Percentiles rank a stretch among this genome's conserved stretches.
Conservation (phyloP, 768 basidiomycete species). For the Suillus discolor region DNA sequence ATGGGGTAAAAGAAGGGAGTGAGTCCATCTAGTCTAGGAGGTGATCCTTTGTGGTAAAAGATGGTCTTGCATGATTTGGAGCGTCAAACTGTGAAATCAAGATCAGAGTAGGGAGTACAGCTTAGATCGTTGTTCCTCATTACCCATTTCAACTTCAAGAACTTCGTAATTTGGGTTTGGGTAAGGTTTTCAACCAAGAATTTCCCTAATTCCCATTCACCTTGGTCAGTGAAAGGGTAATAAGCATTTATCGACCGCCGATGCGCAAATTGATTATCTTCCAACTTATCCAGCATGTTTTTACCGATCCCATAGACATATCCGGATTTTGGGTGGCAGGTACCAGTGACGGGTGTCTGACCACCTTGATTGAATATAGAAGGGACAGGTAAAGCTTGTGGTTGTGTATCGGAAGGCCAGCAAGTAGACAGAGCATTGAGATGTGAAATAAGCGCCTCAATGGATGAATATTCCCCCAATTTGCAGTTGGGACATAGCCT, state of each 20-base stretch:
- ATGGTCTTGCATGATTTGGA: conserved; percentile 9
- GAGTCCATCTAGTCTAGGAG: conserved; percentile 18
- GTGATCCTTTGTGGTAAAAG: conserved; percentile 23
- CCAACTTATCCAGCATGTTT: conserved; percentile 29
- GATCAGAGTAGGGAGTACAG: background rate
- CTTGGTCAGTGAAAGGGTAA: conserved; percentile 35
- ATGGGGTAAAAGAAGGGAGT: conserved; percentile 22
- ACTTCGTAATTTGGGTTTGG: conserved; percentile 26
- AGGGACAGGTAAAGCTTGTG: background rate
- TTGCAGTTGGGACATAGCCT: background rate
- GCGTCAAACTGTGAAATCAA: conserved; percentile 1
- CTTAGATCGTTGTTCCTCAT: background rate
- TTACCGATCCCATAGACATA: conserved; percentile 15
- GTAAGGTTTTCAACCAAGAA: conserved; percentile 27
- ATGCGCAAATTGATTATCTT: conserved; percentile 21
- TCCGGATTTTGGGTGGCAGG: conserved; percentile 13
- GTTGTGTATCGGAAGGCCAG: background rate
- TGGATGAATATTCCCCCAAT: background rate
- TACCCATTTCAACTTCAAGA: conserved; percentile 32
- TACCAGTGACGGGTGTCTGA: background rate
- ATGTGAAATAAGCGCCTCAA: background rate
- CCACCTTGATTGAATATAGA: background rate
- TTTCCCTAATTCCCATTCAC: conserved; percentile 36
- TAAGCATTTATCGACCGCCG: conserved; percentile 23
- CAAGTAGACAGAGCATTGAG: background rate